A percentile compares a stretch with the other conserved stretches of the same genome.
Evolutionary conservation across 179 eudicot genomes (phyloP).

Genomic region (Nepenthes alata): DNA sequence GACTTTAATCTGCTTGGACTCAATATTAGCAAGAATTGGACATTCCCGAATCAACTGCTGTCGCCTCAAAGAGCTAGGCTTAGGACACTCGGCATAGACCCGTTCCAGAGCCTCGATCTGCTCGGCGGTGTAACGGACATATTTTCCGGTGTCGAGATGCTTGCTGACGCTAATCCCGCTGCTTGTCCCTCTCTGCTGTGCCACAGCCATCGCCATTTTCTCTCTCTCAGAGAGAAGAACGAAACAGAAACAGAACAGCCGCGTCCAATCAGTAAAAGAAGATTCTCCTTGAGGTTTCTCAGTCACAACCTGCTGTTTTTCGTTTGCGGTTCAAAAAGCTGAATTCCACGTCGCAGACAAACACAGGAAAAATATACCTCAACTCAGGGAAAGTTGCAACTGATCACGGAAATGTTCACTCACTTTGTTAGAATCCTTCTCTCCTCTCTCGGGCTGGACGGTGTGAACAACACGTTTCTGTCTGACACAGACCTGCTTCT

Average conservation of each 20-base stretch:
- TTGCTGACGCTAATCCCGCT: constrained; percentile 24
- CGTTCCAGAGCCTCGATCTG: constrained; percentile 43
- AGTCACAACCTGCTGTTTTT: no score
- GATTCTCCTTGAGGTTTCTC: no score
- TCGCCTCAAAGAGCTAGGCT: constrained; percentile 41
- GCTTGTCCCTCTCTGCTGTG: constrained; percentile 32
- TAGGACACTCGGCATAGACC: constrained; percentile 49
- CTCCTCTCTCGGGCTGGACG: no score
- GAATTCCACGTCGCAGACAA: no score
- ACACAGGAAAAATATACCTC: no score
- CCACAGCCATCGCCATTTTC: constrained; percentile 43
- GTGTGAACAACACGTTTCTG: no score
- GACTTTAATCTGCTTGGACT: constrained; percentile 54
- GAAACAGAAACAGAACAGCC: not conserved
- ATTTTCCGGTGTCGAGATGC: constrained; percentile 33
- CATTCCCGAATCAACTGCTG: constrained; percentile 52
- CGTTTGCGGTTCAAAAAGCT: no score
- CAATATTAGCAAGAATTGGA: constrained; percentile 39
- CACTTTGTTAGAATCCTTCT: no score
- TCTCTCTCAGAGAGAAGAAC: not conserved
- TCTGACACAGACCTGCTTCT: no score
- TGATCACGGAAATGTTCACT: no score
- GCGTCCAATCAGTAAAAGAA: no score
- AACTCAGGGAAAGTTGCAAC: no score
- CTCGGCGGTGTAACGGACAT: constrained; percentile 44